A percentile compares a stretch with the other conserved stretches of the same genome.
These are phyloP conservation scores for Berberis thunbergii DNA, from an alignment of 164 flowering plant genomes.

Conservation along the genomic window DNA sequence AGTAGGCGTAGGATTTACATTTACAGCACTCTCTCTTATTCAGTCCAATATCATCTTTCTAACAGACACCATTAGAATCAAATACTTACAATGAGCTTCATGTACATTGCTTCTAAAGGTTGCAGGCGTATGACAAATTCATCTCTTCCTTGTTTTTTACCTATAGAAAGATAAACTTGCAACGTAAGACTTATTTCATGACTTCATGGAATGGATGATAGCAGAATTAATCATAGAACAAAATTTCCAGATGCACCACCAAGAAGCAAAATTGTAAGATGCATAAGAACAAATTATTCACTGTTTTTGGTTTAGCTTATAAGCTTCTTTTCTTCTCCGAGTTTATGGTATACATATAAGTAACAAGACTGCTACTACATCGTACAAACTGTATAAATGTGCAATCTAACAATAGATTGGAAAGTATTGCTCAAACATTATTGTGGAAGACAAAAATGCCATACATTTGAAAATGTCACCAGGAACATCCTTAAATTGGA, in stretches of 20 bases:
- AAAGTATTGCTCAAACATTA: neutral
- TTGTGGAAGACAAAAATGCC: conserved; percentile 5
- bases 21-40: too few relatives aligned
- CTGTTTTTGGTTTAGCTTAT: too few relatives aligned
- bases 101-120: conserved; percentile 92
- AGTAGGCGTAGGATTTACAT: neutral
- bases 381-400: too few relatives aligned
- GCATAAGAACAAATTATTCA: too few relatives aligned
- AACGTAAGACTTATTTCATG: neutral
- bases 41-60: too few relatives aligned
- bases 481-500: conserved; percentile 98
- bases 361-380: too few relatives aligned
- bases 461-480: conserved; percentile 92
- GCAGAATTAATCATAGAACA: neutral
- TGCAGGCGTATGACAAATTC: conserved; percentile 93
- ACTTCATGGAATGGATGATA: neutral
- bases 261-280: too few relatives aligned
- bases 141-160: conserved; percentile 89
- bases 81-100: conserved; percentile 77
- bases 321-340: too few relatives aligned
- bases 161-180: conserved; percentile 20
- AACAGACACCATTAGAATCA: neutral
- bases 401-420: too few relatives aligned
- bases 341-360: too few relatives aligned
- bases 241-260: too few relatives aligned